Conservation (phyloP, 306 rosid genomes). For the Rosa persica region DNA sequence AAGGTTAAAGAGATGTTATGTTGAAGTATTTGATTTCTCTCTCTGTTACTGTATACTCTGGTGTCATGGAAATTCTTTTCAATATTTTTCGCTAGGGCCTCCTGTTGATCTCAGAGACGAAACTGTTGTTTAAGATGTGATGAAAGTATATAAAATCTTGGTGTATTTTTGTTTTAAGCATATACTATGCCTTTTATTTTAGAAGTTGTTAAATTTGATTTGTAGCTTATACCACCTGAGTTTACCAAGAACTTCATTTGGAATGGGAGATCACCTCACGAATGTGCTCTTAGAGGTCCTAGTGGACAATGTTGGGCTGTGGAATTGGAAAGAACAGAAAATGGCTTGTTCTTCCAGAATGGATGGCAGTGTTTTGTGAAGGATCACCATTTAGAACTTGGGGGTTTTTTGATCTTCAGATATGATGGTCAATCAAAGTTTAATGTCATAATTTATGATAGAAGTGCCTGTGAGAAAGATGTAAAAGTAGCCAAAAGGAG, state of each 20-base stretch:
- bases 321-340: neutral
- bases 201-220: neutral
- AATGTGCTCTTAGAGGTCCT: constrained; percentile 2
- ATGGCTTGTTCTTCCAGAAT: neutral
- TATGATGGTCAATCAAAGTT: neutral
- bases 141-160: neutral
- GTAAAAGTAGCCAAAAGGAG: neutral
- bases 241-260: neutral
- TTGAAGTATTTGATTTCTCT: neutral
- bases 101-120: no score
- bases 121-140: no score
- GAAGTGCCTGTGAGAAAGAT: neutral
- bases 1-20: neutral
- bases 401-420: neutral
- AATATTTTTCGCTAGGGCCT: no score
- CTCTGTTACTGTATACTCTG: neutral
- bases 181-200: neutral
- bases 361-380: neutral
- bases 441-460: neutral
- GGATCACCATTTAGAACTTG: neutral
- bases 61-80: neutral
- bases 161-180: no score
- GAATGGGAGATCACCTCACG: neutral
- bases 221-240: constrained; percentile 1
- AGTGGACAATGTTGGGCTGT: neutral